phyloP scores from a whole-genome alignment of 179 eudicot genomes.

The Silene vulgaris region DNA sequence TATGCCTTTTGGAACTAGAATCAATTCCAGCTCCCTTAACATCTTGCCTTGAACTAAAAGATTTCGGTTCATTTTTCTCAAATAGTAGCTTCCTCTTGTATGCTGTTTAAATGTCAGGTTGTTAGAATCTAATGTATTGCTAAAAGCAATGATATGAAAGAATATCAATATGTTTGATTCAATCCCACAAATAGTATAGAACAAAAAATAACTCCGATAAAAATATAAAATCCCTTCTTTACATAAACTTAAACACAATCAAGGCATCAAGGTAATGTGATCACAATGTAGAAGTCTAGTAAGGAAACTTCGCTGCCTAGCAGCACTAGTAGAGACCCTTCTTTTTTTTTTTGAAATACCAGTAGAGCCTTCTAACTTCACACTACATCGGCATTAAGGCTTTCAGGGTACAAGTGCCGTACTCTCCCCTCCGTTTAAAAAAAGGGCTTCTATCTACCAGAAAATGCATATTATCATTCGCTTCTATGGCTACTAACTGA shows the following conservation, averaged over 20 bases:
- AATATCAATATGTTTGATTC: not conserved
- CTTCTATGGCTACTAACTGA: not conserved
- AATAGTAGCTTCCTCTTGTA: conserved; percentile 40
- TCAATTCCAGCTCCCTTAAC: conserved; percentile 14
- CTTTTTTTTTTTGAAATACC: too few relatives aligned
- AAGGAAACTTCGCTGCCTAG: not conserved
- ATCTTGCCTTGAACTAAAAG: conserved; percentile 30
- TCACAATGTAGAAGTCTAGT: not conserved
- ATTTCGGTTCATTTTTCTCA: conserved; percentile 29
- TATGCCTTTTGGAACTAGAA: conserved; percentile 22
- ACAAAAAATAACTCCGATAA: not conserved
- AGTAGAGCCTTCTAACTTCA: not conserved
- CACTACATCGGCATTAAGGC: not conserved
- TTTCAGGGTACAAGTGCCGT: not conserved
- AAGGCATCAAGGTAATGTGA: not conserved
- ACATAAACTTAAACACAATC: not conserved
- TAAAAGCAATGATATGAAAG: not conserved
- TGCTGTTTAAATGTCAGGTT: conserved; percentile 33
- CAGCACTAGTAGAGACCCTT: not conserved
- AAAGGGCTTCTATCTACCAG: conserved; percentile 1
- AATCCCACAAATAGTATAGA: not conserved
- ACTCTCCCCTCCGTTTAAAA: not conserved
- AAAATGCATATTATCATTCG: not conserved
- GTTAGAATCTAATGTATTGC: not conserved
- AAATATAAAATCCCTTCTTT: not conserved